Evolutionary conservation across 768 basidiomycete genomes (phyloP).

Genomic region (Amanita polypyramis): DNA sequence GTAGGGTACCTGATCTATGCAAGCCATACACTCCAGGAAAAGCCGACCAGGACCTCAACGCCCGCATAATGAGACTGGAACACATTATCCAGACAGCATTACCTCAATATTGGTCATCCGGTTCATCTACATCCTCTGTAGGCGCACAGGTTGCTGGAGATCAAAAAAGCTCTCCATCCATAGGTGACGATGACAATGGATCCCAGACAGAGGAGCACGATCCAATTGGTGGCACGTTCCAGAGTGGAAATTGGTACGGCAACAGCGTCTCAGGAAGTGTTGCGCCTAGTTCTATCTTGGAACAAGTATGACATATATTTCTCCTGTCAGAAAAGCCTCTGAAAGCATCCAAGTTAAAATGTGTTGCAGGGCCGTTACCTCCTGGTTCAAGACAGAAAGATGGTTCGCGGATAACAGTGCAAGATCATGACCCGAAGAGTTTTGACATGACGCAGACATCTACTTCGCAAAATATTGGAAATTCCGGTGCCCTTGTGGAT

Average conservation of each 20-base stretch:
- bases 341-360: slow-evolving; percentile 33
- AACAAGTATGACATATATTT: slow-evolving; percentile 42
- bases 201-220: slow-evolving; percentile 76
- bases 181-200: slow-evolving; percentile 53
- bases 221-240: slow-evolving; percentile 64
- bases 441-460: slow-evolving; percentile 16
- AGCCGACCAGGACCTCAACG: slow-evolving; percentile 69
- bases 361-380: slow-evolving; percentile 35
- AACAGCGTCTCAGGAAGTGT: slow-evolving; percentile 77
- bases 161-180: slow-evolving; percentile 36
- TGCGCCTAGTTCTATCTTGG: slow-evolving; percentile 67
- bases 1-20: slow-evolving; percentile 82
- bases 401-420: background rate
- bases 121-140: slow-evolving; percentile 16
- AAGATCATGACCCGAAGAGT: background rate
- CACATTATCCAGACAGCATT: slow-evolving; percentile 73
- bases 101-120: slow-evolving; percentile 54
- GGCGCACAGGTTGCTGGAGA: slow-evolving; percentile 17
- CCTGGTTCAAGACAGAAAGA: background rate
- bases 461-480: slow-evolving; percentile 11
- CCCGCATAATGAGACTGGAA: slow-evolving; percentile 66
- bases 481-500: slow-evolving; percentile 10
- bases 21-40: slow-evolving; percentile 86
- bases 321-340: background rate
- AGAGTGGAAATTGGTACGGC: slow-evolving; percentile 82